A percentile compares a stretch with the other conserved stretches of the same genome.
Evolutionary conservation across 352 stramenopile genomes (phyloP).

Genomic region (Globisporangium barbulae): DNA sequence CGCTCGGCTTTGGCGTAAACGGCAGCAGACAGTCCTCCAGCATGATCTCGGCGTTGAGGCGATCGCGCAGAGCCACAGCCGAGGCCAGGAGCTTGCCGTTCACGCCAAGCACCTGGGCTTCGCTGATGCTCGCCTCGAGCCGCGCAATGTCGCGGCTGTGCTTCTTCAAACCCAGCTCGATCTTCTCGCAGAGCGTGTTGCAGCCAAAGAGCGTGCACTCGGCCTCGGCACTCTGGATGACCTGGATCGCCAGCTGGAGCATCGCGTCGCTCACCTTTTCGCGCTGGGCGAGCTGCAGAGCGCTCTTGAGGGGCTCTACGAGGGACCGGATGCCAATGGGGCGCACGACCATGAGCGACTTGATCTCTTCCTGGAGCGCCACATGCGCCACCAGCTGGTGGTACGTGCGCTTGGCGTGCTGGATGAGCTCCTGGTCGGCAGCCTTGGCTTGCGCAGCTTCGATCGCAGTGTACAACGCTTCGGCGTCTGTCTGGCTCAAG

Average conservation of each 20-base stretch:
- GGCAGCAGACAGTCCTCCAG: conserved; percentile 54
- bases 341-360: conserved; percentile 58
- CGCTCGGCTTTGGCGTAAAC: conserved; percentile 29
- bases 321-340: conserved; percentile 74
- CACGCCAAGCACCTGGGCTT: conserved; percentile 42
- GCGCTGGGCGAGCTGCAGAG: conserved; percentile 41
- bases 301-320: conserved; percentile 55
- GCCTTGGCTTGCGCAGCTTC: conserved; percentile 60
- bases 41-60: conserved; percentile 63
- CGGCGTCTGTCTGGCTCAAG: conserved; percentile 62
- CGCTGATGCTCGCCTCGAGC: conserved; percentile 56
- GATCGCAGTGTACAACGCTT: conserved; percentile 74
- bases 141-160: conserved; percentile 54
- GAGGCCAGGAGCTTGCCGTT: conserved; percentile 56
- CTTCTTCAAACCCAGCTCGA: conserved; percentile 51
- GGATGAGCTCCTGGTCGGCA: conserved; percentile 49
- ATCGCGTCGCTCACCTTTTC: conserved; percentile 53
- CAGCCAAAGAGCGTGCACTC: conserved; percentile 82
- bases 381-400: conserved; percentile 69
- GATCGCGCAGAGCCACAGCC: conserved; percentile 42
- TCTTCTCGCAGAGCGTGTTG: conserved; percentile 58
- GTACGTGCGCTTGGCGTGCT: conserved; percentile 56
- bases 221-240: conserved; percentile 71
- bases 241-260: conserved; percentile 49
- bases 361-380: conserved; percentile 74